Conservation (phyloP, 1,139 yeast genomes). For the Candida albicans region DNA sequence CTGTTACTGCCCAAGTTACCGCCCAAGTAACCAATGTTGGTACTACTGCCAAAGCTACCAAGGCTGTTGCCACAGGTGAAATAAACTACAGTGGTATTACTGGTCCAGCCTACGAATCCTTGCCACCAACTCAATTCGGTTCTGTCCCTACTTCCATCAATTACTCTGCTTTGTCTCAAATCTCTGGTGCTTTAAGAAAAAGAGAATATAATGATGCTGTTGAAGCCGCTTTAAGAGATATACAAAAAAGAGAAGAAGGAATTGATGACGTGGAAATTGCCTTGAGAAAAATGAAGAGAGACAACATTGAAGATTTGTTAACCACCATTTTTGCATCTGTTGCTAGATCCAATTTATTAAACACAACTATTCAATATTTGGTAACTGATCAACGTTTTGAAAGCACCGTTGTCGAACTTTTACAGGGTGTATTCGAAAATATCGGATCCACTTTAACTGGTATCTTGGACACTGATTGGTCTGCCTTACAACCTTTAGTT, state of each 20-base stretch:
- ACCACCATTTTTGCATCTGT: slow-evolving; percentile 33
- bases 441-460: slow-evolving; percentile 18
- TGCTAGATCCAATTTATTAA: slow-evolving; percentile 30
- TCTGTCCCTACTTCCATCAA: slow-evolving; percentile 12
- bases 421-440: slow-evolving; percentile 27
- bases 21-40: not conserved
- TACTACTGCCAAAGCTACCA: slow-evolving; percentile 1
- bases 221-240: slow-evolving; percentile 7
- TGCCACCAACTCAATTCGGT: slow-evolving; percentile 13
- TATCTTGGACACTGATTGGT: slow-evolving; percentile 18
- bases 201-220: slow-evolving; percentile 5
- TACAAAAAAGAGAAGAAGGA: slow-evolving; percentile 13
- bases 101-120: slow-evolving; percentile 14
- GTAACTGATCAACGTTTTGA: slow-evolving; percentile 31
- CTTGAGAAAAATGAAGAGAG: slow-evolving; percentile 24
- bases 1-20: not conserved
- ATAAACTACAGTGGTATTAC: slow-evolving; percentile 8
- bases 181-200: slow-evolving; percentile 12
- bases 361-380: slow-evolving; percentile 26
- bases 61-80: slow-evolving; percentile 1
- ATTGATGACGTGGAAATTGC: slow-evolving; percentile 13
- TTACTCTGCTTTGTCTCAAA: slow-evolving; percentile 11
- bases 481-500: slow-evolving; percentile 25
- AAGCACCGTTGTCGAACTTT: slow-evolving; percentile 24
- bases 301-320: slow-evolving; percentile 34